Base-by-base conservation (phyloP, 2,329 filamentous ascomycete species). In the Cryphonectria radicalis region DNA sequence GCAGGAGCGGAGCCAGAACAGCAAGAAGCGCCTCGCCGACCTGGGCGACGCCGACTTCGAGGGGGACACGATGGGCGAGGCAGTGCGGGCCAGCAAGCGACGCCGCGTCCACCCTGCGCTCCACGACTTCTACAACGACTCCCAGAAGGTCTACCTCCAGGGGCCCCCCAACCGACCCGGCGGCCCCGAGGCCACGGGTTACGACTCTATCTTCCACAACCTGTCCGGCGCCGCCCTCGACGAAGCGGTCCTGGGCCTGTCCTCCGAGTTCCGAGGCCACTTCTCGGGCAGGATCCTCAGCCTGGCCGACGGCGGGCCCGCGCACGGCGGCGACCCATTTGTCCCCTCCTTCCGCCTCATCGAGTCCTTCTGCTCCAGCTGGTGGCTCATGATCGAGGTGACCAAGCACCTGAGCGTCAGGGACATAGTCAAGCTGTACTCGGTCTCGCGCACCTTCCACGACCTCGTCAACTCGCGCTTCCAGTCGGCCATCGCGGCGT, bases 341-440 rank as follows among this genome's bases (percentile, higher is more conserved):
- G 57, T 69, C 50, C 72, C 60, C 3, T 53, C 66, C 25, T 80
- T 81, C 65, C 83, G 87, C 74, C 77, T 87, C 63, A 78, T 88
- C 75, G 80, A 79, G 50, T 80, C 79, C 0, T 71, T 88, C 22
- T 82, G 81, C 69, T 79, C 79, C 63, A 82, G 82, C 73, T 78
- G 85, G 5, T 87, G 90, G 68, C 80, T 93, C 4, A 80, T 86
- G 62, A 81, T 90, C 63, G 81, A 86, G 65, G 76, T 93, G 10
- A 85, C 86, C 71, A 84, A 84, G 74, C 82, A 87, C 71, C 84
- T 93, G 28, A 78, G 79, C 10, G 80, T 88, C 0, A 77, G 81
- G 19, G 89, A 91, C 68, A 82, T 94, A 8, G 78, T 94, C 72
- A 85, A 82, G 62, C 84, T 94, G 46, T 93, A 92, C 82, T 83